These are phyloP conservation scores for Ophiocordyceps camponoti-floridani DNA, from an alignment of 2,329 filamentous ascomycete species.

Conservation along the genomic window DNA sequence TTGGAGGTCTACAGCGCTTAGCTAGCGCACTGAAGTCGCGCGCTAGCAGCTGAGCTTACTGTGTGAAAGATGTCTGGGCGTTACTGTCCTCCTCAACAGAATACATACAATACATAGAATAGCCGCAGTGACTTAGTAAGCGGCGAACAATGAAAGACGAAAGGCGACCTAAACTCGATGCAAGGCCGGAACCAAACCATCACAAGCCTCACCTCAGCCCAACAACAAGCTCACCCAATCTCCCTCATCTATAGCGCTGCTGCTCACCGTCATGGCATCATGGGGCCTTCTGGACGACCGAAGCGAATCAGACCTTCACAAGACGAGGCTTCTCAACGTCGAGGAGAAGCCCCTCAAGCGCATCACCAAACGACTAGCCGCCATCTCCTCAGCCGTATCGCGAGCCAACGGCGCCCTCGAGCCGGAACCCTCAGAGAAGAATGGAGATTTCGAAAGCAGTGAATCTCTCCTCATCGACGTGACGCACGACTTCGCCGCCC, in stretches of 20 bases:
- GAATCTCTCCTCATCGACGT: constrained; percentile 62
- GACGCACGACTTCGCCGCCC: constrained; percentile 72
- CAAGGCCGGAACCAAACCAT: too few species aligned
- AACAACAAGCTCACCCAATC: too few species aligned
- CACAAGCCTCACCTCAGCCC: too few species aligned
- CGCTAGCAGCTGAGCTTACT: too few species aligned
- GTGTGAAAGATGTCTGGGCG: too few species aligned
- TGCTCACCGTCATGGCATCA: constrained; percentile 17
- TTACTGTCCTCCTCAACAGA: too few species aligned
- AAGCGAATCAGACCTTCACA: constrained; percentile 74
- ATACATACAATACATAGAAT: too few species aligned
- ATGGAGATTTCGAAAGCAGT: constrained; percentile 8
- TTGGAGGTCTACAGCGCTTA: too few species aligned
- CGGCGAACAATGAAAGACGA: too few species aligned
- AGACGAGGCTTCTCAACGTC: constrained; percentile 68
- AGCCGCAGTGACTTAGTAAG: too few species aligned
- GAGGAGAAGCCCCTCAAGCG: constrained; percentile 88
- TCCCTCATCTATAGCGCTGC: not conserved
- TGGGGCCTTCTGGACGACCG: constrained; percentile 56
- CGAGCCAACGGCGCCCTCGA: constrained; percentile 2
- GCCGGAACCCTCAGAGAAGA: not conserved
- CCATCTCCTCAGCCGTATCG: constrained; percentile 43
- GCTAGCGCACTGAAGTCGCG: too few species aligned
- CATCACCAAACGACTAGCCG: constrained; percentile 63
- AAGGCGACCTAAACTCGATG: too few species aligned